A percentile compares a stretch with the other conserved stretches of the same genome.
phyloP scores from a whole-genome alignment of 1,139 yeast species.

The Zygotorulaspora mrakii region DNA sequence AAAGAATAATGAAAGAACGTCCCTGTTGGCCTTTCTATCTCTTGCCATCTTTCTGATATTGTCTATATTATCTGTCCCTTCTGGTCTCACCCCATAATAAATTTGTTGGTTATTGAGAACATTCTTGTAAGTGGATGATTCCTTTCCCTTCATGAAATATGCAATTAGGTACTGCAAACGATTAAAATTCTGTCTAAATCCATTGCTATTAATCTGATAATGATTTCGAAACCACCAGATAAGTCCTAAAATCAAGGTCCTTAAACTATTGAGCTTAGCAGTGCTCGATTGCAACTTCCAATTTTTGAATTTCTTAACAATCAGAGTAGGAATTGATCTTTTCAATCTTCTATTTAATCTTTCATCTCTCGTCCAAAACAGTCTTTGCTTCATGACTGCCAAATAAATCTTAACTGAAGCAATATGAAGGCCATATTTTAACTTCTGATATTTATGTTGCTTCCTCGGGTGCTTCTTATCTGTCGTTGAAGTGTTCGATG shows the following conservation, averaged over 20 bases:
- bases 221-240: conserved; percentile 27
- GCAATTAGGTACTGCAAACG: conserved; percentile 18
- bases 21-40: conserved; percentile 25
- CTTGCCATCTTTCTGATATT: conserved; percentile 23
- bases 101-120: conserved; percentile 15
- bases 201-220: conserved; percentile 29
- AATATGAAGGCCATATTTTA: conserved; percentile 23
- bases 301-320: conserved; percentile 18
- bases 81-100: conserved; percentile 26
- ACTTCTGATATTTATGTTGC: conserved; percentile 14
- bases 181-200: conserved; percentile 26
- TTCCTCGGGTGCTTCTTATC: conserved; percentile 4
- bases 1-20: conserved; percentile 25
- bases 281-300: conserved; percentile 8
- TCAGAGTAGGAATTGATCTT: conserved; percentile 27
- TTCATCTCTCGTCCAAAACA: conserved; percentile 19
- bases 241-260: conserved; percentile 25
- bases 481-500: conserved; percentile 2
- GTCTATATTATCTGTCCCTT: conserved; percentile 9
- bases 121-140: conserved; percentile 4
- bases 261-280: conserved; percentile 8
- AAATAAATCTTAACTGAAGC: conserved; percentile 23
- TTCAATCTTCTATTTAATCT: conserved; percentile 23
- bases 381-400: conserved; percentile 15
- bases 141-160: conserved; percentile 2